Percentiles rank a stretch among this genome's conserved stretches.
phyloP scores from a whole-genome alignment of 169 alveolate genomes.

The Perkinsus marinus region DNA sequence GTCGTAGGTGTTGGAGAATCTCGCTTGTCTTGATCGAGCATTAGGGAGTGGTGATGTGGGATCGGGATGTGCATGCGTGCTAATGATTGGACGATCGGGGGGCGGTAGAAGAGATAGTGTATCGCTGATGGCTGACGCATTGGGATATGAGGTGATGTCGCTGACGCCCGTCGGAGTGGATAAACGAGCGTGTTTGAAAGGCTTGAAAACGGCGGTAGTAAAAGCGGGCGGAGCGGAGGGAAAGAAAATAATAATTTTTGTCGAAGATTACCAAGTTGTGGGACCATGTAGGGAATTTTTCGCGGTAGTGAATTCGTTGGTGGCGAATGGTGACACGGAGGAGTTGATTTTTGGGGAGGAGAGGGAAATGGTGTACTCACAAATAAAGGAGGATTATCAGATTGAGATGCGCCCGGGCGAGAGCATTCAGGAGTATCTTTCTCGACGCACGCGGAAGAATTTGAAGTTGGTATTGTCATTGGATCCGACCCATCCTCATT shows the following conservation, averaged over 20 bases:
- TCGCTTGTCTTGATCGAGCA: conserved; percentile 59
- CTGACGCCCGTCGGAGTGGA: conserved; percentile 64
- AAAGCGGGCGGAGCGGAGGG: conserved; percentile 51
- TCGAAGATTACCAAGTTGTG: conserved; percentile 68
- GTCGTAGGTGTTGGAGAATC: conserved; percentile 26
- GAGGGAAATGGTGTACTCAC: conserved; percentile 59
- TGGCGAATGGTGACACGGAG: conserved; percentile 78
- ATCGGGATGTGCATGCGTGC: conserved; percentile 39
- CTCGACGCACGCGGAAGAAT: conserved; percentile 52
- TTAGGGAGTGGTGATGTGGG: conserved; percentile 32
- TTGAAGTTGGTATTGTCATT: conserved; percentile 55
- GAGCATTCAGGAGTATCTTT: conserved; percentile 53
- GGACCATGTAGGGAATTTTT: conserved; percentile 46
- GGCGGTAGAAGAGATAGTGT: conserved; percentile 62
- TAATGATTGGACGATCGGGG: conserved; percentile 73
- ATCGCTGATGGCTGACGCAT: conserved; percentile 52
- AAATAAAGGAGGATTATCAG: conserved; percentile 48
- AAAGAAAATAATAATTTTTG: conserved; percentile 47
- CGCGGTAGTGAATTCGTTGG: conserved; percentile 59
- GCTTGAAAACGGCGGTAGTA: conserved; percentile 46
- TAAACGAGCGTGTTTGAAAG: conserved; percentile 42
- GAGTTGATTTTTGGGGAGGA: conserved; percentile 72
- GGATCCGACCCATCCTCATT: conserved; percentile 64
- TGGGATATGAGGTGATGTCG: conserved; percentile 48
- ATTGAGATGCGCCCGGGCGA: conserved; percentile 13